Base-by-base conservation (phyloP, 1,139 yeast species). In the Sugiyamaella castrensis region DNA sequence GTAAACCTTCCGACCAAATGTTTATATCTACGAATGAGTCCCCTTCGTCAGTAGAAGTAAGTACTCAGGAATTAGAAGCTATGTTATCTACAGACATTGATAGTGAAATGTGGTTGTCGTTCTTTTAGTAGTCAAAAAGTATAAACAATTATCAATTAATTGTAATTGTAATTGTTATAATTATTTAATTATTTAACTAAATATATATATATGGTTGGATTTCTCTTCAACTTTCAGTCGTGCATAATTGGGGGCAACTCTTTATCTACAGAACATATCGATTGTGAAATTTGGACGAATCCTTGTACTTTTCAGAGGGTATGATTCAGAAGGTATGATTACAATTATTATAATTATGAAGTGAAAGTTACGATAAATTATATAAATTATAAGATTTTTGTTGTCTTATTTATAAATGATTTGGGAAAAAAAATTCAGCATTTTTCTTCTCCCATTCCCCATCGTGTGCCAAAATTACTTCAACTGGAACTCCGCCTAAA, bases 61-160 rank as follows among this genome's bases (percentile, higher is more conserved):
- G 52, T 11, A 46, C 50, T 13, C 50, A 55, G 32, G 57, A 55
- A 32, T 39, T 55, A 37, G 49, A 52, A 11, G 54, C 57, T 29
- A 30, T 55, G 40, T 42, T 55, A 28, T 55, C 58, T 8, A 47
- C 47, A 34, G 58, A 53, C 24, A 46, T 53, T 12, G 57, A 54
- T 36, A 48, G 53, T 33, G 58, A 54, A 26, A 47, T 54, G 35
- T 55, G 58, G 57, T 40, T 54, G 43, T 53, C 58, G 30, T 55
- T 49, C 35, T 54, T 55, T 30, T 46, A 52, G 13, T 28, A 40
- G 26, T 8, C 12, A 11, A 13, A 12, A 34, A 29, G 12, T 31
- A 8, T 37, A 15, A 19, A 9, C 9, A 16, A n/a, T 9, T 37
- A 13, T 11, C 11, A 8, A 37, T 34, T 10, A n/a, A 34, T n/a